These are phyloP conservation scores for Fusarium nanum DNA, from an alignment of 2,329 filamentous ascomycete genomes.

Conservation along the genomic window DNA sequence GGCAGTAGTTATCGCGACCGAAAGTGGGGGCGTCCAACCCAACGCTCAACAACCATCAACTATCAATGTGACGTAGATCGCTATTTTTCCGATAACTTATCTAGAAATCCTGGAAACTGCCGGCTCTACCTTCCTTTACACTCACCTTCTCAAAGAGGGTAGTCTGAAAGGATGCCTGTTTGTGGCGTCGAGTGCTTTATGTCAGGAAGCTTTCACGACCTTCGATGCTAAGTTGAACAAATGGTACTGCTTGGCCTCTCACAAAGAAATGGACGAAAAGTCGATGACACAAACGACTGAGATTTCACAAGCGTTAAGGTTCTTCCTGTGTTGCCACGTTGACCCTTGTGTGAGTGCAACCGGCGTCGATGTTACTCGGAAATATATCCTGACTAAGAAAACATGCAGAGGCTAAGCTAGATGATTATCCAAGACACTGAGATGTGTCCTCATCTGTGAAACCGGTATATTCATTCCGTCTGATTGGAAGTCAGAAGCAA, in stretches of 20 bases:
- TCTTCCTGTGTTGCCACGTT: not conserved
- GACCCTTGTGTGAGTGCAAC: not conserved
- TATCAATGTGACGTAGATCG: not conserved
- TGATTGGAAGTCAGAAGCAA: too few species aligned
- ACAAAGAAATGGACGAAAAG: accelerated
- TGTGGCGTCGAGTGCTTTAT: not conserved
- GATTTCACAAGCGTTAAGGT: not conserved
- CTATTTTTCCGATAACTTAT: not conserved
- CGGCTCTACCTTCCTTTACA: not conserved
- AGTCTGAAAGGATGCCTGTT: accelerated
- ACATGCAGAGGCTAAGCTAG: accelerated
- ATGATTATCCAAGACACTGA: too few species aligned
- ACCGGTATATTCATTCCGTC: too few species aligned
- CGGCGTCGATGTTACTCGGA: not conserved
- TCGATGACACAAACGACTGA: not conserved
- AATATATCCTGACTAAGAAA: not conserved
- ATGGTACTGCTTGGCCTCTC: not conserved
- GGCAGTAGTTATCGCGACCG: slow-evolving; percentile 8
- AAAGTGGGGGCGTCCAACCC: not conserved
- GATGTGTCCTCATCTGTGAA: too few species aligned
- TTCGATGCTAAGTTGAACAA: not conserved
- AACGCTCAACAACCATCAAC: not conserved
- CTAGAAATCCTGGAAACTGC: not conserved
- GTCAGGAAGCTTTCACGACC: not conserved
- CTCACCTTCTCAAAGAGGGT: not conserved